phyloP scores from a whole-genome alignment of 805 yeast species.

The Yueomyces sinensis region DNA sequence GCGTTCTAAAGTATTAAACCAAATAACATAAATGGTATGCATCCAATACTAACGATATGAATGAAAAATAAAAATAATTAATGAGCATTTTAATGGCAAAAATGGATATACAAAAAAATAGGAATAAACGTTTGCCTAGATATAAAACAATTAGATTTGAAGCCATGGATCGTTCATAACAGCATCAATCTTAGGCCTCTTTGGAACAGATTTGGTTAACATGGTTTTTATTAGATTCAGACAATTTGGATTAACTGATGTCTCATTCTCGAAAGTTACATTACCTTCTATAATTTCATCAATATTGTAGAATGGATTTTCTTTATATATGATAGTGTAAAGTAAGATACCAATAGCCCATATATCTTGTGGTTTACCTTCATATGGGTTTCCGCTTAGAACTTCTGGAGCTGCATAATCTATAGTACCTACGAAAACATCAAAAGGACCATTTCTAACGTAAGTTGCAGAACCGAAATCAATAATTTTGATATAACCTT shows the following conservation, averaged over 20 bases:
- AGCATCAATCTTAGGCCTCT: constrained; percentile 63
- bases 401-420: constrained; percentile 98
- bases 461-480: constrained; percentile 94
- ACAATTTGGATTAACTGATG: constrained; percentile 39
- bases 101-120: no score
- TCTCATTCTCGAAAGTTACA: constrained; percentile 33
- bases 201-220: constrained; percentile 46
- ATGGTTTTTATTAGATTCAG: constrained; percentile 47
- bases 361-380: constrained; percentile 87
- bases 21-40: no score
- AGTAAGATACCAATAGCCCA: constrained; percentile 94
- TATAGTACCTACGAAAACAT: constrained; percentile 90
- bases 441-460: constrained; percentile 84
- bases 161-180: constrained; percentile 62
- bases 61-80: no score
- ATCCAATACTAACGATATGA: no score
- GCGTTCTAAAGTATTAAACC: no score
- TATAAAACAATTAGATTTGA: no score
- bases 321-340: constrained; percentile 81
- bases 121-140: no score
- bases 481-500: constrained; percentile 68
- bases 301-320: constrained; percentile 85
- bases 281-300: constrained; percentile 91
- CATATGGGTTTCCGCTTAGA: constrained; percentile 71
- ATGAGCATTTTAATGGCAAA: no score